Base-by-base conservation (phyloP, 1,284 basidiomycete species). In the Pseudozyma sp. region DNA sequence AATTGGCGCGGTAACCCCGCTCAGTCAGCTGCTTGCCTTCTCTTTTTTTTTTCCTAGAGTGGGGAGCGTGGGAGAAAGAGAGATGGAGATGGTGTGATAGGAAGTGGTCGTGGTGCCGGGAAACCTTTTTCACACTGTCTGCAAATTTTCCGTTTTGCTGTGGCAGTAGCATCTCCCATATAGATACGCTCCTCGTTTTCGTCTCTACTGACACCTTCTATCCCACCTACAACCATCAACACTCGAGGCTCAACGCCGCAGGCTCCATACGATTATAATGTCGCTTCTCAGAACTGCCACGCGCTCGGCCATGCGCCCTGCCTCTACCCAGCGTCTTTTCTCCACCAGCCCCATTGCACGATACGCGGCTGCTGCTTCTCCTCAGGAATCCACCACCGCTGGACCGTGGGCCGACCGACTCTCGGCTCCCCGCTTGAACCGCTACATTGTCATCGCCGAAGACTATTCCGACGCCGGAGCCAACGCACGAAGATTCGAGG, bases 391-490 rank as follows among this genome's bases (percentile, higher is more conserved):
- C 14, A 7, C 17, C 6, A 35, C 13, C 14, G 19, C 50, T 2
- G 70, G 71, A 19, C 75, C 75, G 0, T 77, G 75, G 75, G 40
- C 60, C 30, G 75, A 77, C 42, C 52, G 56, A 10, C 68, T 60
- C 17, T 31, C 55, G 0, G 29, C 62, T 0, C 46, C 54, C 0
- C 58, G 63, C 4, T 56, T 78, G n/a, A 75, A 78, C 63, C 65
- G 70, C 17, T 79, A 79, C 40, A 43, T 79, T 8, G 65, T 79
- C 33, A 45, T 79, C 16, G 77, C 77, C 14, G 72, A 78, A 51
- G 74, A 77, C 45, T 59, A 43, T 34, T 1, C 55, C 33, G 67
- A 76, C 52, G 52, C 75, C 10, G 69, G 68, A 7, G 70, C 77
- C 19, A 63, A 74, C 46, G 67, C 77, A 5, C 55, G 77, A 13